Percentiles rank a stretch among this genome's conserved stretches.
Evolutionary conservation across 2,329 filamentous ascomycete genomes (phyloP).

Genomic region (Peltaster fructicola): DNA sequence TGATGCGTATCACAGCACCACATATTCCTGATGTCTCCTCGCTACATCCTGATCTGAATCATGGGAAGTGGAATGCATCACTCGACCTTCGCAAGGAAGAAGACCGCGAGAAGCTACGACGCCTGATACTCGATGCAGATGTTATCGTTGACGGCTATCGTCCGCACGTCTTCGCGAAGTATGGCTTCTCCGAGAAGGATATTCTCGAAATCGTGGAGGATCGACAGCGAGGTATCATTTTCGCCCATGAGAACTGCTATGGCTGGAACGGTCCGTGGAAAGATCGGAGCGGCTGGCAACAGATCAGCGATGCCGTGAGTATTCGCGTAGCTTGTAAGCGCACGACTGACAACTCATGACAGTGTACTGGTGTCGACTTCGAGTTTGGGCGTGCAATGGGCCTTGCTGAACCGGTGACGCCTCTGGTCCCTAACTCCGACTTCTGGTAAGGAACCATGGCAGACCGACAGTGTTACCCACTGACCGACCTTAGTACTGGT

Average conservation of each 20-base stretch:
- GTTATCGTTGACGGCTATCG: conserved; percentile 34
- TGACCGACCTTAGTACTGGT: too few species aligned
- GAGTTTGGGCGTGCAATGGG: too few species aligned
- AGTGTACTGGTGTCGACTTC: too few species aligned
- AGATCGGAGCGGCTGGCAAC: conserved; percentile 34
- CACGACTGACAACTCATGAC: too few species aligned
- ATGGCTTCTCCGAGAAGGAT: conserved; percentile 26
- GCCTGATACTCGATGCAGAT: conserved; percentile 31
- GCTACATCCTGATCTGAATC: conserved; percentile 30
- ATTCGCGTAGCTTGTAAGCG: too few species aligned
- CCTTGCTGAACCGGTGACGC: too few species aligned
- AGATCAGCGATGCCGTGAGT: conserved; percentile 34
- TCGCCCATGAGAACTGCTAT: conserved; percentile 36
- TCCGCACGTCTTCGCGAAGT: conserved; percentile 29
- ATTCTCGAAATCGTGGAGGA: conserved; percentile 25
- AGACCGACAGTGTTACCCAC: too few species aligned
- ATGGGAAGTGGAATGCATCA: conserved; percentile 32
- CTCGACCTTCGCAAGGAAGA: conserved; percentile 26
- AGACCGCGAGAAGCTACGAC: conserved; percentile 22
- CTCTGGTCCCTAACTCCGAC: too few species aligned
- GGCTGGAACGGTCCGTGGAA: conserved; percentile 33
- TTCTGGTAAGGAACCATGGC: too few species aligned
- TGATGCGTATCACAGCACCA: conserved; percentile 53
- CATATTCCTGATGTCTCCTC: conserved; percentile 40
- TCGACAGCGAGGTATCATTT: conserved; percentile 27